Evolutionary conservation across 148 eudicot genomes (phyloP).

Genomic region (Nepenthes gracilis): DNA sequence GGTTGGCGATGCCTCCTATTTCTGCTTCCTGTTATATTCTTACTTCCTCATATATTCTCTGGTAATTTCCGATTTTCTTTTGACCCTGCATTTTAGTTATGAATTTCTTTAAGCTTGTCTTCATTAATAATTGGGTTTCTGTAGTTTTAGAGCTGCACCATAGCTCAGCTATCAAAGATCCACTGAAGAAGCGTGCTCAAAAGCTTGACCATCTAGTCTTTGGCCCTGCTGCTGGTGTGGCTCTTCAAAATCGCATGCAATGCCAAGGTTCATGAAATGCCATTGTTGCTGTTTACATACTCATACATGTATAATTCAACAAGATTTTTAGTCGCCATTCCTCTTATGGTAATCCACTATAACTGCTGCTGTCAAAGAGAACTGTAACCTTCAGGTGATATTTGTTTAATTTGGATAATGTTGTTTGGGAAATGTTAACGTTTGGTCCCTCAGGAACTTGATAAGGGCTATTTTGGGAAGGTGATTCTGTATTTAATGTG

Average conservation of each 20-base stretch:
- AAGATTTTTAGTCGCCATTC: not conserved
- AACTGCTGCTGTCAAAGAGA: no score
- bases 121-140: conserved; percentile 2
- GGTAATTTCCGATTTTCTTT: conserved; percentile 23
- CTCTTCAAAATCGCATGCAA: conserved; percentile 71
- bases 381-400: no score
- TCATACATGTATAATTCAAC: not conserved
- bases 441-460: no score
- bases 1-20: conserved; percentile 59
- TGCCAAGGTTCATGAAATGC: conserved; percentile 46
- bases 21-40: conserved; percentile 46
- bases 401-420: no score
- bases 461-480: no score
- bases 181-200: conserved; percentile 17
- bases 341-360: not conserved
- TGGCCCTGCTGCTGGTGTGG: conserved; percentile 90
- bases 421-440: no score
- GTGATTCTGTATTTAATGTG: no score
- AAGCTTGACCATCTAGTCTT: conserved; percentile 68
- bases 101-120: not conserved
- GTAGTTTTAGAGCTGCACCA: conserved; percentile 59
- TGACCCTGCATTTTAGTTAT: not conserved
- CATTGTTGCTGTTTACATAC: not conserved
- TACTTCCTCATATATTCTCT: conserved; percentile 47
- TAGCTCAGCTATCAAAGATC: conserved; percentile 17